phyloP scores from a whole-genome alignment of 202 grass and related monocot genomes.

The Setaria italica region DNA sequence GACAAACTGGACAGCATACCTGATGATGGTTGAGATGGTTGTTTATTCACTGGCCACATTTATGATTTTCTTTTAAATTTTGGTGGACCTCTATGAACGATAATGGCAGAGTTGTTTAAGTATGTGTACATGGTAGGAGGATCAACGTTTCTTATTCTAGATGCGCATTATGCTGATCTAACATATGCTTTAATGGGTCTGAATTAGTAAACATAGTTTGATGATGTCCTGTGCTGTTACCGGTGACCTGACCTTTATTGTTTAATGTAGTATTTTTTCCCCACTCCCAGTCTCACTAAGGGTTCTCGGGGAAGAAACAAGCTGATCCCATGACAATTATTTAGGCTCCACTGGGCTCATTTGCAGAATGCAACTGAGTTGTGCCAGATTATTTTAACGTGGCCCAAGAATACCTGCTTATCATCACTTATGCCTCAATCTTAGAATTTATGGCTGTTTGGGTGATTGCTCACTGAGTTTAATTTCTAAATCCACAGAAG shows the following conservation, averaged over 20 bases:
- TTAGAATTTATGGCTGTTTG: not conserved
- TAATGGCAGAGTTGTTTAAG: not conserved
- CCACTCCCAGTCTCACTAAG: not conserved
- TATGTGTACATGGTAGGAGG: not conserved
- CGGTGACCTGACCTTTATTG: not conserved
- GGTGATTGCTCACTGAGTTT: constrained; percentile 19
- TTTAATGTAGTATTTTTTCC: not conserved
- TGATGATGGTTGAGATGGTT: not conserved
- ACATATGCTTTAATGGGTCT: not conserved
- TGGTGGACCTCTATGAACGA: constrained; percentile 19
- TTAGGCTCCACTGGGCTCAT: not conserved
- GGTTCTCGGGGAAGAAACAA: not conserved
- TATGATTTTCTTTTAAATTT: not conserved
- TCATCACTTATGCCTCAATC: not conserved
- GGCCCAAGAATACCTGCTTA: not conserved
- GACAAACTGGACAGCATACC: not conserved
- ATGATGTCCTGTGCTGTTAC: not conserved
- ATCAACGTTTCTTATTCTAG: not conserved
- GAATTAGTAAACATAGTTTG: not conserved
- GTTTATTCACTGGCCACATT: not conserved
- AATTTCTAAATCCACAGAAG: not conserved
- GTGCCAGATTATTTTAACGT: not conserved
- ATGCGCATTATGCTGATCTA: not conserved
- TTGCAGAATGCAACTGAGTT: not conserved
- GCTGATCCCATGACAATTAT: not conserved